A percentile compares a stretch with the other conserved stretches of the same genome.
Conservation (phyloP, 768 basidiomycete genomes). For the Dentipellis fragilis region DNA sequence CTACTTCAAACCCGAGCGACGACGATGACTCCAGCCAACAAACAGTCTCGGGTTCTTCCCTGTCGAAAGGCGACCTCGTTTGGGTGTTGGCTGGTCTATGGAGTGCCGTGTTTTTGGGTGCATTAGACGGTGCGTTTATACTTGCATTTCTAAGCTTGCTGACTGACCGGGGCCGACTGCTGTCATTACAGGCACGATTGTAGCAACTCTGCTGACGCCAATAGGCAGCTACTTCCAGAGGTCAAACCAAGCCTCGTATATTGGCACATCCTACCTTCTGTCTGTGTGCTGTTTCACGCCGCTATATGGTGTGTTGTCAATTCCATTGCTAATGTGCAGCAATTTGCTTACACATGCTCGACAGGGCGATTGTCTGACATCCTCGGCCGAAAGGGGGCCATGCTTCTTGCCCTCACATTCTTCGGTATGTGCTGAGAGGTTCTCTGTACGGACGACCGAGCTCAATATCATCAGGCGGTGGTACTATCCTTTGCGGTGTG, state of each 20-base stretch:
- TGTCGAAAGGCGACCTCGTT: conserved; percentile 39
- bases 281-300: conserved; percentile 90
- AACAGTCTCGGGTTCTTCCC: not conserved
- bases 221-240: conserved; percentile 81
- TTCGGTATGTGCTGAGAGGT: conserved; percentile 41
- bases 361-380: conserved; percentile 78
- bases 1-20: not conserved
- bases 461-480: conserved; percentile 41
- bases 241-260: conserved; percentile 73
- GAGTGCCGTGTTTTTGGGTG: conserved; percentile 77
- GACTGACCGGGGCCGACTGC: not conserved
- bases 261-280: conserved; percentile 81
- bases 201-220: conserved; percentile 75
- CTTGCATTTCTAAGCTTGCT: not conserved
- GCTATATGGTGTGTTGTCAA: conserved; percentile 52
- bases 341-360: not conserved
- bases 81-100: conserved; percentile 75
- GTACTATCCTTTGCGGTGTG: conserved; percentile 79
- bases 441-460: conserved; percentile 18
- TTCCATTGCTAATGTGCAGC: no score
- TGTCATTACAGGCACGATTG: conserved; percentile 55
- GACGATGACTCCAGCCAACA: not conserved
- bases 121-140: conserved; percentile 59
- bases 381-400: conserved; percentile 76
- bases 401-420: conserved; percentile 72